Base-by-base conservation (phyloP, 208 protist species). In the Willaertia magna region DNA sequence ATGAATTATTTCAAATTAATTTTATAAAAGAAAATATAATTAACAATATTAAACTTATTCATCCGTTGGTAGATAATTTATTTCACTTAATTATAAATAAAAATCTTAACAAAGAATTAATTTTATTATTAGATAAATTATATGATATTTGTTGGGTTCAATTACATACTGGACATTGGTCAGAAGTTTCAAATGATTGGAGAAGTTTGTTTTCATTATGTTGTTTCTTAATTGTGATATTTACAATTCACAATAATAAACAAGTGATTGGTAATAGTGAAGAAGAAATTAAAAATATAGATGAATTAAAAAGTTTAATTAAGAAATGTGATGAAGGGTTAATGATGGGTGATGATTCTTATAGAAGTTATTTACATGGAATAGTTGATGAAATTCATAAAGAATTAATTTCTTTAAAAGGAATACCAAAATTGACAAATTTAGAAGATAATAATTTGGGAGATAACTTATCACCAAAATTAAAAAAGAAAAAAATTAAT, bases 101-200 rank as follows among this genome's bases (percentile, higher is more conserved):
- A n/a, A n/a, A n/a, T n/a, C n/a, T n/a, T n/a, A n/a, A n/a, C n/a
- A n/a, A n/a, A n/a, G n/a, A n/a, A n/a, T n/a, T n/a, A n/a, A n/a
- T n/a, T n/a, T n/a, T n/a, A n/a, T n/a, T n/a, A n/a, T n/a, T n/a
- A n/a, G 43, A 84, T 51, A n/a, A 84, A 40, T 34, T 84, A 30
- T 44, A 39, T 6, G 79, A 84, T 51, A 44, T 84, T 12, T 51
- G n/a, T 22, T 84, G 47, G 44, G 20, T 16, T n/a, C 11, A 84
- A 42, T 30, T 84, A 44, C 79, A 84, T 84, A 84, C 47, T 44
- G 79, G 79, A 44, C 14, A 84, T 46, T 84, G 79, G 79, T 44
- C 26, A 40, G 79, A 52, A 44, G 79, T 84, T 4, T 30, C 20
- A 26, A 6, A 52, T n/a, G 47, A 44, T 44, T 84, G 79, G 79